phyloP scores from a whole-genome alignment of 108 stramenopile genomes.

The Skeletonema grethae region DNA sequence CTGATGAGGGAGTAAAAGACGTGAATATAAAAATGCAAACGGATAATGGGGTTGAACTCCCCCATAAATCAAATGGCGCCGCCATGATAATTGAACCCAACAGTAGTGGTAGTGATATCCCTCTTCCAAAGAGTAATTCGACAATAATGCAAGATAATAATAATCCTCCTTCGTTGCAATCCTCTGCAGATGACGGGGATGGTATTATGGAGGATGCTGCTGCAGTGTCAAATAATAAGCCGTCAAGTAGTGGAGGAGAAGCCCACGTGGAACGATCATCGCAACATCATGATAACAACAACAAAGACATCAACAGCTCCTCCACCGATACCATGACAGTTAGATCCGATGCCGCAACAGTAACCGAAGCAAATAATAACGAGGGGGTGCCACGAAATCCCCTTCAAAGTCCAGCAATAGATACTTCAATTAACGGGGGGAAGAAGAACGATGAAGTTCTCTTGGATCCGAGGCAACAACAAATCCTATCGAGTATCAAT shows the following conservation, averaged over 20 bases:
- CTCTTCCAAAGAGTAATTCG: background rate
- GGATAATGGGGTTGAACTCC: background rate
- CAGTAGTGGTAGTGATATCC: background rate
- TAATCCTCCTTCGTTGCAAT: background rate
- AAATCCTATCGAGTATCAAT: constrained; percentile 13
- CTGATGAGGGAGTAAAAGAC: constrained; percentile 11
- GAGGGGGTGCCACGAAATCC: background rate
- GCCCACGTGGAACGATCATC: background rate
- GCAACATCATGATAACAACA: too few species aligned
- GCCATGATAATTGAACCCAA: background rate
- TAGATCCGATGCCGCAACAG: background rate
- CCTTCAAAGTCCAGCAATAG: background rate
- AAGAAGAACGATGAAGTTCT: background rate
- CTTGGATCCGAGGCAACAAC: constrained; percentile 5
- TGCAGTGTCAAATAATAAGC: background rate
- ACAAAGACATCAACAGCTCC: too few species aligned
- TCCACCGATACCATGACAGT: background rate
- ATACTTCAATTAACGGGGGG: background rate
- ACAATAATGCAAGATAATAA: background rate
- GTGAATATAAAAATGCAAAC: constrained; percentile 5
- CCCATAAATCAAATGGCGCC: background rate
- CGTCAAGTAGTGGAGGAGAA: background rate
- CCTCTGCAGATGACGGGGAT: background rate
- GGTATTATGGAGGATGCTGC: background rate
- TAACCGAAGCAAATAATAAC: background rate